Base-by-base conservation (phyloP, 257 asterid genomes). In the Dorcoceras hygrometricum region DNA sequence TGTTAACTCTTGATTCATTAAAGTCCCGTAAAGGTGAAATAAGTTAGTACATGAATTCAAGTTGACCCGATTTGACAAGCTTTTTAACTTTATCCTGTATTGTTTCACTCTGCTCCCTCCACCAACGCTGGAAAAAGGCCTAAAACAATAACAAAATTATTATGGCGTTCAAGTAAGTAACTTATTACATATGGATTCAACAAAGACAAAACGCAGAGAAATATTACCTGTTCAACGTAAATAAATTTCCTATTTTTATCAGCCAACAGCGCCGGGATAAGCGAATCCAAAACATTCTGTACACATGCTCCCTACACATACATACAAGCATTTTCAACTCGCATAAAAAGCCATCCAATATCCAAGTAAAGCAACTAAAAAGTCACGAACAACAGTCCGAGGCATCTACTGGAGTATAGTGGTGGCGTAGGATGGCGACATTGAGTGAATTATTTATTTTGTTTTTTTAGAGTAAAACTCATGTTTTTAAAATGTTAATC, bases 61-160 rank as follows among this genome's bases (percentile, higher is more conserved):
- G 99, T 82, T 84, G 97, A 75, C 98, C 99, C 48, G 84, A 80
- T 73, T 64, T 73, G 74, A 94, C 93, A 10, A 94, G 95, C 70
- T 28, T 43, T 73, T 67, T 62, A 26, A 90, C 98, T 20, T 80
- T 84, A 53, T 75, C 75, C 79, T 88, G 86, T 81, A 77, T 78
- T 34, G 32, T 76, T 19, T 85, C 89, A 55, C 87, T 86, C 80
- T 94, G 99, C 20, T 81, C 66, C 53, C 85, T 80, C 99, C 99
- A 94, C 99, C 99, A 94, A 26, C 98, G 89, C 95, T 94, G 98
- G 74, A 94, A 87, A 81, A 94, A 94, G 2, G 99, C 98, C 99
- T 94, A 69, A n/a, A 57, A 57, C 62, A 57, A 20, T 6, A 26
- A 5, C 39, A 50, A 63, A 22, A 56, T 60, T 43, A 67, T 24